phyloP scores from a whole-genome alignment of 306 rosid species.

The Quercus rubra region DNA sequence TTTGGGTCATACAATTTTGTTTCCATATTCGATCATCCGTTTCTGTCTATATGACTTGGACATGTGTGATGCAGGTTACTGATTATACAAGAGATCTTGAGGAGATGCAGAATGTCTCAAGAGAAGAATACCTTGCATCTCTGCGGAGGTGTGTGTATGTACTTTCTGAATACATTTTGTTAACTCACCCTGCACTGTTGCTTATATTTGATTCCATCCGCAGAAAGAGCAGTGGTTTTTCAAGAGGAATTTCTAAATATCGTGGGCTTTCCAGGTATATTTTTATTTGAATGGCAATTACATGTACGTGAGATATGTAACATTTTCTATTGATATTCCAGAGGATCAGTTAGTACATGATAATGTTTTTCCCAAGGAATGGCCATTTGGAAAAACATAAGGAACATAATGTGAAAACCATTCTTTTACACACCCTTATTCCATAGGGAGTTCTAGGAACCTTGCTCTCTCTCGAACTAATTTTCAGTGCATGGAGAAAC shows the following conservation, averaged over 20 bases:
- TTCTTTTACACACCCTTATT: background rate
- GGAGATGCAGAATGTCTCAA: conserved; percentile 89
- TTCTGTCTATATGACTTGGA: conserved; percentile 13
- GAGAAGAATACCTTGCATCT: conserved; percentile 98
- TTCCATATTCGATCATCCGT: background rate
- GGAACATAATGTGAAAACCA: background rate
- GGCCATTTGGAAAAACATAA: background rate
- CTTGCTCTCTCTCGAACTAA: background rate
- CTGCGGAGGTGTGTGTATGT: conserved; percentile 63
- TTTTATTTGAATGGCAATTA: conserved; percentile 15
- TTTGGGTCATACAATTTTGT: too few species aligned
- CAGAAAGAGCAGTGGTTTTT: conserved; percentile 99
- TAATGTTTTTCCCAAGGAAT: background rate
- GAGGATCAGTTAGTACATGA: background rate
- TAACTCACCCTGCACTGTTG: background rate
- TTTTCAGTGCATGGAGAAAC: background rate
- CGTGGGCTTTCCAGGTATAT: conserved; percentile 87
- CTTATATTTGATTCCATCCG: conserved; percentile 37
- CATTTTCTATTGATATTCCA: background rate
- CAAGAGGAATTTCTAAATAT: conserved; percentile 92
- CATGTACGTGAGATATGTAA: background rate
- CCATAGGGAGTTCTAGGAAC: background rate
- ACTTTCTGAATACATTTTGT: conserved; percentile 13
- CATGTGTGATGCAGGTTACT: conserved; percentile 65
- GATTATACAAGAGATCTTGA: conserved; percentile 97